Conservation (phyloP, 495 filamentous ascomycete genomes). For the Penicillium coffeae region DNA sequence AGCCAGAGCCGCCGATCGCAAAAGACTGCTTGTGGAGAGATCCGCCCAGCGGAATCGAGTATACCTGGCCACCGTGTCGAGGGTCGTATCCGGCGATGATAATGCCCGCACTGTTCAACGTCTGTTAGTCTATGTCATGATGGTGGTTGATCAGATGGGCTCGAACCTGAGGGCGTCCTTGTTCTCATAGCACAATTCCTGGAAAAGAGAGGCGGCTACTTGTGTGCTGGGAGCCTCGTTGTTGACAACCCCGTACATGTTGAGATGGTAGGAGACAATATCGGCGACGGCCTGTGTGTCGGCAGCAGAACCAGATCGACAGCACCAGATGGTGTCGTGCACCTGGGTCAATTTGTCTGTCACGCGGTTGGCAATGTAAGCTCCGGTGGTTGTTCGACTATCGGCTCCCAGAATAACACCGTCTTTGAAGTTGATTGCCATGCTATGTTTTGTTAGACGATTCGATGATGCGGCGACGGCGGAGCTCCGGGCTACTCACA, state of each 20-base stretch:
- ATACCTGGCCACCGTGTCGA: conserved; percentile 91
- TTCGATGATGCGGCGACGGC: conserved; percentile 8
- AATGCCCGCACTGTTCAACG: conserved; percentile 70
- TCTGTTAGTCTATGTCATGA: conserved; percentile 19
- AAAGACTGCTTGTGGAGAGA: conserved; percentile 97
- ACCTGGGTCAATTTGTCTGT: conserved; percentile 99
- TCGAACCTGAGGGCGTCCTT: conserved; percentile 82
- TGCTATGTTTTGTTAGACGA: conserved; percentile 31
- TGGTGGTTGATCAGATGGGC: not conserved
- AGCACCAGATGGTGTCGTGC: conserved; percentile 99
- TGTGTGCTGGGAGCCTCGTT: conserved; percentile 86
- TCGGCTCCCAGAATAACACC: conserved; percentile 96
- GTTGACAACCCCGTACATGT: conserved; percentile 85
- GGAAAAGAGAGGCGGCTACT: conserved; percentile 90
- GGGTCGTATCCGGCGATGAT: conserved; percentile 97
- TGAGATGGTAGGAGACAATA: conserved; percentile 93
- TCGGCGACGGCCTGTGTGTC: conserved; percentile 98
- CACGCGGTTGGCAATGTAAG: conserved; percentile 98
- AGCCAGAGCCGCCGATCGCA: conserved; percentile 93
- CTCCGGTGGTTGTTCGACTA: conserved; percentile 95
- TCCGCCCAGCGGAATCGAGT: conserved; percentile 93
- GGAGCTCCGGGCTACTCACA: conserved; percentile 58
- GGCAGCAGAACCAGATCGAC: conserved; percentile 91
- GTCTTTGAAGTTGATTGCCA: conserved; percentile 92
- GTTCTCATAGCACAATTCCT: conserved; percentile 96